A percentile compares a stretch with the other conserved stretches of the same genome.
Evolutionary conservation across 495 filamentous ascomycete genomes (phyloP).

Genomic region (Aspergillus baeticus): DNA sequence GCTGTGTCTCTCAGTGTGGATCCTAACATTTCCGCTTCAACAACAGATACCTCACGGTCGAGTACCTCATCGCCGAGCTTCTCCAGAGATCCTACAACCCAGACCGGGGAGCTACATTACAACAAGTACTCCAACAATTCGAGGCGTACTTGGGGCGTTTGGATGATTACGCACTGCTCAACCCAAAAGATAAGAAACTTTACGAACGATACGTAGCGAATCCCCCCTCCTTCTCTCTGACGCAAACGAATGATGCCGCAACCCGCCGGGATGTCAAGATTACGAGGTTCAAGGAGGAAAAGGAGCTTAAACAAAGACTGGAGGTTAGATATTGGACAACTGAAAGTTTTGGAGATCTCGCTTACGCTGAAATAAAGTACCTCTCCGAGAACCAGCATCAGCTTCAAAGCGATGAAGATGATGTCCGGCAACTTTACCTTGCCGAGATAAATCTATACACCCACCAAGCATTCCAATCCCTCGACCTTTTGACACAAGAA

Average conservation of each 20-base stretch:
- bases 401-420: conserved; percentile 72
- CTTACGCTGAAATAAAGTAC: conserved; percentile 46
- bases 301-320: conserved; percentile 79
- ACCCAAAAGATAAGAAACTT: conserved; percentile 63
- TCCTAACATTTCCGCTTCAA: neutral
- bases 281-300: conserved; percentile 78
- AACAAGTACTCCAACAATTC: conserved; percentile 62
- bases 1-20: neutral
- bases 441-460: conserved; percentile 68
- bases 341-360: neutral
- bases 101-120: conserved; percentile 64
- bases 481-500: conserved; percentile 83
- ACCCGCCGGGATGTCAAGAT: conserved; percentile 81
- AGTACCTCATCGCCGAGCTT: conserved; percentile 68
- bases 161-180: conserved; percentile 75
- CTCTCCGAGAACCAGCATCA: conserved; percentile 57
- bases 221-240: conserved; percentile 66
- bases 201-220: conserved; percentile 68
- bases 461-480: conserved; percentile 78
- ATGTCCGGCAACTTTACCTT: conserved; percentile 73
- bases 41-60: conserved; percentile 63
- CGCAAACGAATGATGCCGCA: conserved; percentile 66
- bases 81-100: conserved; percentile 52
- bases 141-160: conserved; percentile 74
- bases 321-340: conserved; percentile 49